Base-by-base conservation (phyloP, 176 grass and related monocot species). In the Zoysia japonica region DNA sequence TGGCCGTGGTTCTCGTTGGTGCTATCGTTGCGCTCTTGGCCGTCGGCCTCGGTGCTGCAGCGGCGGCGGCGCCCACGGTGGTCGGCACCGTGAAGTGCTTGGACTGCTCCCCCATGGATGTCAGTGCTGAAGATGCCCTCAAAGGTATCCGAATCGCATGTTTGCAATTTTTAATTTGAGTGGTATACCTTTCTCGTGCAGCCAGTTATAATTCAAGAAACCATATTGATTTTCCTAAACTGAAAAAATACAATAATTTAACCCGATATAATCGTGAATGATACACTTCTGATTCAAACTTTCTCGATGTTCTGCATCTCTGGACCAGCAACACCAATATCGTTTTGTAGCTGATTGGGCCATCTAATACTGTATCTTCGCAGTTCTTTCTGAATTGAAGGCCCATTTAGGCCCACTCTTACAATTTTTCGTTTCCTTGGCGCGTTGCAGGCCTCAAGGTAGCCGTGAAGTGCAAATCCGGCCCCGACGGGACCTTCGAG, bases 401-500 rank as follows among this genome's bases (percentile, higher is more conserved):
- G 57, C 46, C 28, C 9, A 52, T 5, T 35, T 11, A 71, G 20
- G 20, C 47, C 11, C 9, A 46, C 0, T 3, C 41, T 43, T 1
- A 5, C 9, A 49, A 12, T 0, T 14, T 48, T 61, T 0, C 56
- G 15, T 46, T 19, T 69, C 6, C 39, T 36, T 17, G 35, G 16
- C 41, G 77, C 53, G 19, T 36, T 67, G 49, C 86, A 94, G 91
- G 73, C 44, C 77, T 93, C 55, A 77, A 88, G 20, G 83, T 88
- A 20, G 86, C 62, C 2, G 74, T 93, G 80, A 88, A 86, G 46
- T 93, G 92, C 86, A 86, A 78, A 40, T 72, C 80, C 42, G 54
- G 56, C 83, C 61, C 48, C 54, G 83, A 78, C 52, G 74, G 81
- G 47, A 11, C 47, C 41, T 91, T 89, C 73, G 83, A 91, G 83